phyloP scores from a whole-genome alignment of 192 early-diverging fungal species.

The Coemansia sp. region DNA sequence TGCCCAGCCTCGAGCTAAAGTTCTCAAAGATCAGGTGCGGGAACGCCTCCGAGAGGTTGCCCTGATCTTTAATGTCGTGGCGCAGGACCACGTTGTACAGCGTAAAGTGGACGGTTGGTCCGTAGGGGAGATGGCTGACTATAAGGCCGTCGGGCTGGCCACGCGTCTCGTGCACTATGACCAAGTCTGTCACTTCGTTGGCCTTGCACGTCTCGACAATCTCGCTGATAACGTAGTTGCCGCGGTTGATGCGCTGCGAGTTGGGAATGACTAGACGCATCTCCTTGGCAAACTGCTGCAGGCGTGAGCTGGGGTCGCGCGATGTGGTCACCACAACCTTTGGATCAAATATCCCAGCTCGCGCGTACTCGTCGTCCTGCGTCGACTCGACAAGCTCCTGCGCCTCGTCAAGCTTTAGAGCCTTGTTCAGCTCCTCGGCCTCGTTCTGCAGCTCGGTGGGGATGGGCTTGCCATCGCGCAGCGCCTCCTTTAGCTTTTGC shows the following conservation, averaged over 20 bases:
- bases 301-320: conserved; percentile 83
- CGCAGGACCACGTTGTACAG: conserved; percentile 96
- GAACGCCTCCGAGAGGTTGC: conserved; percentile 94
- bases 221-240: conserved; percentile 91
- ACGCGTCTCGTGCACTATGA: conserved; percentile 92
- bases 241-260: conserved; percentile 96
- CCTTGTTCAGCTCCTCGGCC: conserved; percentile 66
- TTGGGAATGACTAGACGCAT: conserved; percentile 93
- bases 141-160: conserved; percentile 97
- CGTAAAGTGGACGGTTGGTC: conserved; percentile 96
- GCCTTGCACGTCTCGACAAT: conserved; percentile 91
- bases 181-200: conserved; percentile 92
- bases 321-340: conserved; percentile 97
- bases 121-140: conserved; percentile 93
- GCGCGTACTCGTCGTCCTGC: conserved; percentile 96
- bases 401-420: conserved; percentile 85
- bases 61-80: conserved; percentile 94
- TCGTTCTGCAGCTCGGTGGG: conserved; percentile 83
- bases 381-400: conserved; percentile 69
- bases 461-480: conserved; percentile 83
- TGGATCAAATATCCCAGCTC: conserved; percentile 88
- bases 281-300: conserved; percentile 97
- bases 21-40: conserved; percentile 96
- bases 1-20: conserved; percentile 84
- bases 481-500: conserved; percentile 87